These are phyloP conservation scores for Hymenoscyphus infarciens DNA, from an alignment of 2,329 filamentous ascomycete species.

Conservation along the genomic window DNA sequence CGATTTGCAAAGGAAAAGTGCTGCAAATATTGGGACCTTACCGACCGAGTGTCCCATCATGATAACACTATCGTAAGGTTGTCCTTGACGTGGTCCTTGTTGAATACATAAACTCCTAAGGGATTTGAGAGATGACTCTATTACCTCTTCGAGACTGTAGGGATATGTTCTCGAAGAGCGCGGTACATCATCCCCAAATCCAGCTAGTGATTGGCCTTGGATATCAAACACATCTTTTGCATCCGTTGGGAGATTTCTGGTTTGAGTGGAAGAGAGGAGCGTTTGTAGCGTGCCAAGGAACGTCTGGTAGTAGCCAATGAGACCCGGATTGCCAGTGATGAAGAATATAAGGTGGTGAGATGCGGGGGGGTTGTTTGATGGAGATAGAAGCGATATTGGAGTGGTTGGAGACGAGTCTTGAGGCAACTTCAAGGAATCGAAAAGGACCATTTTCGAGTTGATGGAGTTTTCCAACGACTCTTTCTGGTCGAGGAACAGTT, in stretches of 20 bases:
- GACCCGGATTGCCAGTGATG: conserved; percentile 72
- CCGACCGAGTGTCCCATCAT: conserved; percentile 74
- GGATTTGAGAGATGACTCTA: conserved; percentile 33
- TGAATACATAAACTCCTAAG: conserved; percentile 26
- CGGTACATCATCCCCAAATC: conserved; percentile 53
- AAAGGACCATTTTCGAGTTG: background rate
- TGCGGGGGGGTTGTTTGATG: conserved; percentile 14
- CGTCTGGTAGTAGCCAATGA: conserved; percentile 67
- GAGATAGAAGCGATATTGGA: conserved; percentile 22
- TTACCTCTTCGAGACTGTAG: conserved; percentile 52
- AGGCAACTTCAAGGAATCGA: background rate
- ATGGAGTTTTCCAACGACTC: background rate
- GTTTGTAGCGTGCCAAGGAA: conserved; percentile 59
- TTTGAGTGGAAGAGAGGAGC: conserved; percentile 45
- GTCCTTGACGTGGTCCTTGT: conserved; percentile 33
- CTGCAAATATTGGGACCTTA: too few relatives aligned
- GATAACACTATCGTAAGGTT: conserved; percentile 55
- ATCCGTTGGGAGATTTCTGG: conserved; percentile 33
- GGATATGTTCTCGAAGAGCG: conserved; percentile 40
- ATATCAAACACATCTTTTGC: conserved; percentile 41
- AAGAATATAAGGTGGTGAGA: conserved; percentile 58
- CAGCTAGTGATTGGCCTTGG: conserved; percentile 54
- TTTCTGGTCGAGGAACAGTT: background rate
- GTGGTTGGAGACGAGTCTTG: conserved; percentile 9
- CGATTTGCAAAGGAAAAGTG: too few relatives aligned